These are phyloP conservation scores for Boletus rufocinnamomeus DNA, from an alignment of 768 basidiomycete species.

Conservation along the genomic window DNA sequence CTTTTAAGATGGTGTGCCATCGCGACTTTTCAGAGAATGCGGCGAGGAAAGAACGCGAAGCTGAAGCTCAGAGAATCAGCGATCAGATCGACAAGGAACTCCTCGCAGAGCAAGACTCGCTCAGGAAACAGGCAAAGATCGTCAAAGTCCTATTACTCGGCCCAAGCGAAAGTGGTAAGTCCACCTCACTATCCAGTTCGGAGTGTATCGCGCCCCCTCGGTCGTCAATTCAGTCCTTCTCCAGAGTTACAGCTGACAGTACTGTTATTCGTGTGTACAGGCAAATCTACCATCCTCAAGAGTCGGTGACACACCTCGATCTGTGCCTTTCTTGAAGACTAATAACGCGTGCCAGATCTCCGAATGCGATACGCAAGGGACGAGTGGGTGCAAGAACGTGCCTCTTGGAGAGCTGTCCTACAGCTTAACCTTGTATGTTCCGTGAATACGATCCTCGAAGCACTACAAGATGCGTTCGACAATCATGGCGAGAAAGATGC, in stretches of 20 bases:
- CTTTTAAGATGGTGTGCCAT: no score
- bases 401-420: slow-evolving; percentile 77
- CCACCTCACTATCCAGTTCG: not conserved
- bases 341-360: slow-evolving; percentile 51
- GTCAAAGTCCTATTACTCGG: no score
- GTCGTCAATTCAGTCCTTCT: not conserved
- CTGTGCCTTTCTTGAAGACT: not conserved
- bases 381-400: slow-evolving; percentile 67
- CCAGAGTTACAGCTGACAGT: not conserved
- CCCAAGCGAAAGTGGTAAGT: no score
- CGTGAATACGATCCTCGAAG: slow-evolving; percentile 63
- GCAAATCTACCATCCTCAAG: slow-evolving; percentile 71
- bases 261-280: slow-evolving; percentile 34
- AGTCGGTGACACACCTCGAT: slow-evolving; percentile 40
- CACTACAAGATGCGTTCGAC: slow-evolving; percentile 56
- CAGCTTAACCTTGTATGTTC: slow-evolving; percentile 80
- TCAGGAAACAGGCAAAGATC: no score
- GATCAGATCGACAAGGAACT: no score
- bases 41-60: no score
- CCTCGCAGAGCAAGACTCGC: no score
- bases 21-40: no score
- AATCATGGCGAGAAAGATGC: slow-evolving; percentile 36
- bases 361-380: slow-evolving; percentile 65
- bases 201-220: not conserved
- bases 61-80: no score